These are phyloP conservation scores for Arachis hypogaea DNA, from an alignment of 306 rosid genomes.

Conservation along the genomic window DNA sequence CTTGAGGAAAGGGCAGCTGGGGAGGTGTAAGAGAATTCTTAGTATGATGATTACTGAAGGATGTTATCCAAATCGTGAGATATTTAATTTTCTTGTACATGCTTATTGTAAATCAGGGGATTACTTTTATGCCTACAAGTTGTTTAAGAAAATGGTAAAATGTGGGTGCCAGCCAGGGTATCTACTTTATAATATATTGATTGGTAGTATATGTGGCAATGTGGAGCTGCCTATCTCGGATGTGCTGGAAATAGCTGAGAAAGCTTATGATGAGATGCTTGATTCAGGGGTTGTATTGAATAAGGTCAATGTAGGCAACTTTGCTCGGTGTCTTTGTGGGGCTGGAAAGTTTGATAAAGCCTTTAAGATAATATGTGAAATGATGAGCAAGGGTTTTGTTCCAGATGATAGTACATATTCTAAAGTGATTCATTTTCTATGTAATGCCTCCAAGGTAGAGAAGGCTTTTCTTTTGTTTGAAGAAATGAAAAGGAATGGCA, in stretches of 20 bases:
- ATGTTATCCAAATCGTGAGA: constrained; percentile 73
- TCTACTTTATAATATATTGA: constrained; percentile 71
- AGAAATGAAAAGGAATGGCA: constrained; percentile 72
- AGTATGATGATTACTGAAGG: constrained; percentile 85
- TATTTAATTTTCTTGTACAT: constrained; percentile 79
- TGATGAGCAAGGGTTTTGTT: constrained; percentile 80
- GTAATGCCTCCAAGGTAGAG: constrained; percentile 74
- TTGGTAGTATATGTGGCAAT: constrained; percentile 67
- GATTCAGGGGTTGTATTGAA: constrained; percentile 66
- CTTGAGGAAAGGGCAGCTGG: constrained; percentile 68
- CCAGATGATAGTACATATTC: constrained; percentile 83
- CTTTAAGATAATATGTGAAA: constrained; percentile 64
- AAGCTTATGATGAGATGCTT: constrained; percentile 78
- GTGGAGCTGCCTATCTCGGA: constrained; percentile 57
- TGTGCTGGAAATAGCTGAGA: constrained; percentile 70
- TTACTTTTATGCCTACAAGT: constrained; percentile 72
- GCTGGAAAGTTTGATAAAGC: constrained; percentile 79
- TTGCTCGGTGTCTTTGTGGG: constrained; percentile 74
- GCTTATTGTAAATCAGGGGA: constrained; percentile 70
- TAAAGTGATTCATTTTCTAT: constrained; percentile 79
- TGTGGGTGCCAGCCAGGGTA: constrained; percentile 77
- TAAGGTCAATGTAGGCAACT: constrained; percentile 75
- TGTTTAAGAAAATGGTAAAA: constrained; percentile 67
- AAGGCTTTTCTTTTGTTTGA: constrained; percentile 70
- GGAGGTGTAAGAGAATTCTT: constrained; percentile 85